Evolutionary conservation across 371 early-diverging fungal genomes (phyloP).

Genomic region (Nematocida ironsii): DNA sequence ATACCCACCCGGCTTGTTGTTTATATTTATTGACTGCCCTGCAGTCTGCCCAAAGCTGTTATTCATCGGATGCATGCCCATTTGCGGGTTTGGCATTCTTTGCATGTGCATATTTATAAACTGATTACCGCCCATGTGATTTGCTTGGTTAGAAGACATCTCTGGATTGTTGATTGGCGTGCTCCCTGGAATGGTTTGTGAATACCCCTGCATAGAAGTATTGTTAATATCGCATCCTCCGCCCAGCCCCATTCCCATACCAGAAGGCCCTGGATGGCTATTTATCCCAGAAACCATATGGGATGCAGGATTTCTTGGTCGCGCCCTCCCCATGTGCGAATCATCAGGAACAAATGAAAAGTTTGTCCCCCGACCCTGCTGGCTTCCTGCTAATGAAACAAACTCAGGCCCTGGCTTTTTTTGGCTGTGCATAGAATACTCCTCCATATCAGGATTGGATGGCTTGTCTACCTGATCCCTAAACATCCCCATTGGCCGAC

Average conservation of each 20-base stretch:
- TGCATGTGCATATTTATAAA: neutral
- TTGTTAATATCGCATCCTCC: neutral
- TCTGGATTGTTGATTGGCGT: neutral
- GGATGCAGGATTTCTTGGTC: neutral
- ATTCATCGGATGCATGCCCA: neutral
- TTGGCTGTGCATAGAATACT: neutral
- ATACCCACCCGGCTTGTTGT: neutral
- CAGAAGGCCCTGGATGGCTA: neutral
- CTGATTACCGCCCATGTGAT: neutral
- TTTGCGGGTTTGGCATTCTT: neutral
- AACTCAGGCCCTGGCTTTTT: conserved; percentile 20
- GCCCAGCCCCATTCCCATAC: neutral
- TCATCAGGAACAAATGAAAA: conserved; percentile 22
- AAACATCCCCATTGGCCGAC: neutral
- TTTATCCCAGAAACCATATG: neutral
- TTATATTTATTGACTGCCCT: neutral
- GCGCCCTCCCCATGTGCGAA: neutral
- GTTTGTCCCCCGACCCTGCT: neutral
- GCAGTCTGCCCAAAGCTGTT: neutral
- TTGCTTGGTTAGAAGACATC: neutral
- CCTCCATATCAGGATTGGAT: neutral
- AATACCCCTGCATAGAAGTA: neutral
- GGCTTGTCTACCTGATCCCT: conserved; percentile 13
- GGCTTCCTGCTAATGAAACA: conserved; percentile 8
- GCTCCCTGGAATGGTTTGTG: neutral